A percentile compares a stretch with the other conserved stretches of the same genome.
Evolutionary conservation across 2,329 filamentous ascomycete genomes (phyloP).

Genomic region (Cordyceps tenuipes): DNA sequence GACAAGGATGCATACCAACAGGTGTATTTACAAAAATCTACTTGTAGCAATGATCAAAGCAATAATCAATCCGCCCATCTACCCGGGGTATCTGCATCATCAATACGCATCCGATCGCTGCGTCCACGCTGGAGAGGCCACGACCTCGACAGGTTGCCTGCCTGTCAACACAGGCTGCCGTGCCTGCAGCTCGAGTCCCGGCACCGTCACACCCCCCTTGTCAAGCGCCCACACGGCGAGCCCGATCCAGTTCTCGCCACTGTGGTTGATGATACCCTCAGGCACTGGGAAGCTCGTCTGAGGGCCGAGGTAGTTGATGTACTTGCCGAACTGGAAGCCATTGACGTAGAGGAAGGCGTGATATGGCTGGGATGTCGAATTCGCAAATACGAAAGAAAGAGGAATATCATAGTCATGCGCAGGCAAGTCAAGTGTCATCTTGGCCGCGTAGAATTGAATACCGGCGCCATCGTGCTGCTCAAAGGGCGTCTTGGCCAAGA

Average conservation of each 20-base stretch:
- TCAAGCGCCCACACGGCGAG: constrained; percentile 49
- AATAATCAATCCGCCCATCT: background rate
- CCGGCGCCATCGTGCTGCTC: constrained; percentile 29
- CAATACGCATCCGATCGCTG: constrained; percentile 43
- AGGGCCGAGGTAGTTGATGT: constrained; percentile 56
- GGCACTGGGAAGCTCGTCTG: constrained; percentile 61
- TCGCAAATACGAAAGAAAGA: constrained; percentile 44
- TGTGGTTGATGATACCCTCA: constrained; percentile 58
- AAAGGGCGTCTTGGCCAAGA: constrained; percentile 18
- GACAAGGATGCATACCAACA: background rate
- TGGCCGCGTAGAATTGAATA: constrained; percentile 46
- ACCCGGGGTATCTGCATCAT: background rate
- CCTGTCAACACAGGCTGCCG: constrained; percentile 20
- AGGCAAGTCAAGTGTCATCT: constrained; percentile 46
- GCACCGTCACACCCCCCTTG: constrained; percentile 21
- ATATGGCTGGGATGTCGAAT: constrained; percentile 32
- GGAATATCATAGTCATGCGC: constrained; percentile 44
- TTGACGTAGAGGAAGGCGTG: constrained; percentile 59
- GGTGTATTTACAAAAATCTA: background rate
- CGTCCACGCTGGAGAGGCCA: constrained; percentile 37
- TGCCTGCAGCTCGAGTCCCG: constrained; percentile 35
- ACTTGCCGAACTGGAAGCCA: constrained; percentile 55
- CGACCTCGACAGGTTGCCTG: constrained; percentile 30
- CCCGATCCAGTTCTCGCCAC: constrained; percentile 56
- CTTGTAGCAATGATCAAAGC: background rate